Percentiles rank a stretch among this genome's conserved stretches.
Conservation (phyloP, 2,329 filamentous ascomycete genomes). For the Cyphellophora europaea region DNA sequence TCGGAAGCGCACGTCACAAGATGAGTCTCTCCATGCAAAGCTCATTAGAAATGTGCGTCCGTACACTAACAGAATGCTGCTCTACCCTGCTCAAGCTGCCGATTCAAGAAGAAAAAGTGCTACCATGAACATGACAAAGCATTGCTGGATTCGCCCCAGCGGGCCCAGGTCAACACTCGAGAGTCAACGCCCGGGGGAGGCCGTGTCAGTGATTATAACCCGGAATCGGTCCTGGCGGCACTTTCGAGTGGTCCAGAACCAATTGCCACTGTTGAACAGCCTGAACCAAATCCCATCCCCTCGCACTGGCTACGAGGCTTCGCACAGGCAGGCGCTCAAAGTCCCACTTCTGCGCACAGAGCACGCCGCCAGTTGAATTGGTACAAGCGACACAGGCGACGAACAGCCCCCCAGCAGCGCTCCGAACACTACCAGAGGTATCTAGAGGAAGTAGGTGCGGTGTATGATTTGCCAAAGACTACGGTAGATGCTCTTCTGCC, state of each 20-base stretch:
- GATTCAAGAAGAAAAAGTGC: too few relatives aligned
- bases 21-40: too few relatives aligned
- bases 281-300: slow-evolving; percentile 14
- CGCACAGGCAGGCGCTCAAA: slow-evolving; percentile 14
- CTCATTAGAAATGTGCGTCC: too few relatives aligned
- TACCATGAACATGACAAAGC: too few relatives aligned
- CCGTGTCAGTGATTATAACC: slow-evolving; percentile 32
- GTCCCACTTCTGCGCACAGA: slow-evolving; percentile 16
- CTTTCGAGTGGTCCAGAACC: slow-evolving; percentile 11
- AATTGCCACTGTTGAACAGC: slow-evolving; percentile 14
- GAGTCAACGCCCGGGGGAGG: too few relatives aligned
- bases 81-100: too few relatives aligned
- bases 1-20: too few relatives aligned
- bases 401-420: slow-evolving; percentile 16
- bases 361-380: too few relatives aligned
- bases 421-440: slow-evolving; percentile 19
- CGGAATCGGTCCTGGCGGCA: slow-evolving; percentile 29
- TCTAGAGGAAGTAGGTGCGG: slow-evolving; percentile 17
- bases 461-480: slow-evolving; percentile 22
- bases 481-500: slow-evolving; percentile 24
- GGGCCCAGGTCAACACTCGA: too few relatives aligned
- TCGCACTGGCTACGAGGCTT: neutral
- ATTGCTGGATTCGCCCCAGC: too few relatives aligned
- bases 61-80: too few relatives aligned
- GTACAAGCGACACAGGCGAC: slow-evolving; percentile 14